These are phyloP conservation scores for Boletales sp. DNA, from an alignment of 768 basidiomycete genomes.

Conservation along the genomic window DNA sequence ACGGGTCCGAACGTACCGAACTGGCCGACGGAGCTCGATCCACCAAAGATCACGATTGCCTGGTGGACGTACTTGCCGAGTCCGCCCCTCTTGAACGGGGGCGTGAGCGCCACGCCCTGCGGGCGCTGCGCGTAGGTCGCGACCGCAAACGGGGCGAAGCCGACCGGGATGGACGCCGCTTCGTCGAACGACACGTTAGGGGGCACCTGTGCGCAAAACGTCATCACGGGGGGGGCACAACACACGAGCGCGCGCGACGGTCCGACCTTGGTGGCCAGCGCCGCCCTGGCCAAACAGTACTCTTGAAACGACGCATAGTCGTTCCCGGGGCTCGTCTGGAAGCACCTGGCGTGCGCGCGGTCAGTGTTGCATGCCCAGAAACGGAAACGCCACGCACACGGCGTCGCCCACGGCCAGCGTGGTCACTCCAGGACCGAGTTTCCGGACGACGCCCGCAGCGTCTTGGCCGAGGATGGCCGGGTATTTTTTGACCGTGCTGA, in stretches of 20 bases:
- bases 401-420: conserved; percentile 32
- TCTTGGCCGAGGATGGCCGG: conserved; percentile 38
- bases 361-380: not conserved
- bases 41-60: conserved; percentile 35
- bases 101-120: conserved; percentile 20
- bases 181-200: conserved; percentile 33
- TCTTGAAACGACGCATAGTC: conserved; percentile 20
- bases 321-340: conserved; percentile 7
- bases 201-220: conserved; percentile 25
- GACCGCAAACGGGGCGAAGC: conserved; percentile 30
- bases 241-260: not conserved
- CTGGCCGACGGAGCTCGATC: conserved; percentile 36
- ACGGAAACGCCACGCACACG: conserved; percentile 3
- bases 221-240: not conserved
- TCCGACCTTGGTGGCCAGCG: conserved; percentile 13
- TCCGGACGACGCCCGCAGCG: conserved; percentile 35
- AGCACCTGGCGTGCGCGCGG: not conserved
- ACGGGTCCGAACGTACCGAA: conserved; percentile 19
- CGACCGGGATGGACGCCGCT: conserved; percentile 34
- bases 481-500: conserved; percentile 27
- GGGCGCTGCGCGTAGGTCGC: conserved; percentile 29
- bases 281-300: conserved; percentile 18
- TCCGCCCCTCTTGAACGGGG: conserved; percentile 28
- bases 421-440: conserved; percentile 34
- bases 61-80: conserved; percentile 29